phyloP scores from a whole-genome alignment of 192 early-diverging fungal species.

The Jimgerdemannia lactiflua region DNA sequence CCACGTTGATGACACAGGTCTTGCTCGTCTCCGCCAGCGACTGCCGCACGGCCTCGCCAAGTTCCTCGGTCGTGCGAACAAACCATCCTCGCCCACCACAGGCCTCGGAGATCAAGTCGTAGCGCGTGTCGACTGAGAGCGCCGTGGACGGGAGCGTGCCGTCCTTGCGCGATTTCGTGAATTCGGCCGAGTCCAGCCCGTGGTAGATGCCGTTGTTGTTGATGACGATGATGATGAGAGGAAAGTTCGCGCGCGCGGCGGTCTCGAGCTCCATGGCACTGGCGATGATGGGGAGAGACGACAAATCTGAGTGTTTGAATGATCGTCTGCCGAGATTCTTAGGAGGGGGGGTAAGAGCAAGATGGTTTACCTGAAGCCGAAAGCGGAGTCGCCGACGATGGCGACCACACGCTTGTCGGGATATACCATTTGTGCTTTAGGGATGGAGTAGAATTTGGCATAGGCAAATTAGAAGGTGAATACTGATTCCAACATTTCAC shows the following conservation, averaged over 20 bases:
- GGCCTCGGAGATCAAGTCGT: constrained; percentile 66
- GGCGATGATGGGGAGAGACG: neutral
- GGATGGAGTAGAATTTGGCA: no score
- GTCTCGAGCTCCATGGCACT: constrained; percentile 78
- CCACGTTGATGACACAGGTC: constrained; percentile 63
- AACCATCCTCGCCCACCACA: constrained; percentile 60
- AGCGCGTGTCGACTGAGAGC: constrained; percentile 60
- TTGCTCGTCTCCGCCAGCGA: constrained; percentile 37
- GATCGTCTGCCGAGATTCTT: neutral
- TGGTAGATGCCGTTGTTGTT: constrained; percentile 80
- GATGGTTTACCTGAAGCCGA: constrained; percentile 60
- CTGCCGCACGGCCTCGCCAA: constrained; percentile 42
- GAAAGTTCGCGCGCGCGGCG: constrained; percentile 54
- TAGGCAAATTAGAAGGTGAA: neutral
- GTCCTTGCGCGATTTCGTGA: constrained; percentile 26
- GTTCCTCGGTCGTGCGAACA: constrained; percentile 52
- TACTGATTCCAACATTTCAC: neutral
- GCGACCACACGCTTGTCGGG: constrained; percentile 55
- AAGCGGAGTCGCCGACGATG: constrained; percentile 74
- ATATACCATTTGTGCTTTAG: constrained; percentile 52
- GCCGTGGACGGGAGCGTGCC: constrained; percentile 58
- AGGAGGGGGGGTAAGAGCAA: neutral
- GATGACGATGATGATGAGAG: constrained; percentile 71
- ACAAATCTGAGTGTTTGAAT: neutral
- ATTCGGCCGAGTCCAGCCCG: constrained; percentile 55